Base-by-base conservation (phyloP, 768 basidiomycete species). In the Infundibulicybe gibba region DNA sequence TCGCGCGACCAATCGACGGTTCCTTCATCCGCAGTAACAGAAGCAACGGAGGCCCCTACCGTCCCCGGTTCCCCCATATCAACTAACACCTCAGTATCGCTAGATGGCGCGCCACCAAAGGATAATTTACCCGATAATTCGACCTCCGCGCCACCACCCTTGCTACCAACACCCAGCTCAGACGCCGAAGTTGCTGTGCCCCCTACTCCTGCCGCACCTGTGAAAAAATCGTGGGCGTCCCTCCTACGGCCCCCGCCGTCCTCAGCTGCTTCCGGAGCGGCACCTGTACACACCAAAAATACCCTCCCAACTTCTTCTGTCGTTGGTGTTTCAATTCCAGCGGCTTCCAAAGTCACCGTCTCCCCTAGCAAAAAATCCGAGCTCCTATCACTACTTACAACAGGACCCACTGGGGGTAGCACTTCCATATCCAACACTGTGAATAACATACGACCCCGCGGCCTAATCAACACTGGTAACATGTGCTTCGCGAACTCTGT, bases 401-500 rank as follows among this genome's bases (percentile, higher is more conserved):
- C 66, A 1, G 70, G 68, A 0, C 60, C 72, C 12, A 32, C 51
- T 17, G 41, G 50, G 14, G 40, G 41, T 32, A 49, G 49, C 39
- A 40, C 50, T 31, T 17, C 49, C 31, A 41, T 43, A 19, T 31
- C 40, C 1, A n/a, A 40, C 14, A 41, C 35, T 10, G n/a, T 3
- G 10, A 14, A 54, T 42, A 65, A 62, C 41, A 77, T 90, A 31
- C 70, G 74, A 6, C 81, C 90, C 0, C 75, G 94, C 12, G 95
- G 95, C 4, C 68, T 99, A 41, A 75, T 98, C 54, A 99, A 99
- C 65, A 87, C 81, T 2, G 94, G 95, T 0, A 99, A 99, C 66
- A 85, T 97, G 84, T 99, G 95, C 63, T 99, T 97, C 60, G 94
- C 94, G 21, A 99, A 97, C 58, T 83, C 93, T 0, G 89, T 97